Evolutionary conservation across 495 filamentous ascomycete species (phyloP).

Genomic region (Platismatia glauca): DNA sequence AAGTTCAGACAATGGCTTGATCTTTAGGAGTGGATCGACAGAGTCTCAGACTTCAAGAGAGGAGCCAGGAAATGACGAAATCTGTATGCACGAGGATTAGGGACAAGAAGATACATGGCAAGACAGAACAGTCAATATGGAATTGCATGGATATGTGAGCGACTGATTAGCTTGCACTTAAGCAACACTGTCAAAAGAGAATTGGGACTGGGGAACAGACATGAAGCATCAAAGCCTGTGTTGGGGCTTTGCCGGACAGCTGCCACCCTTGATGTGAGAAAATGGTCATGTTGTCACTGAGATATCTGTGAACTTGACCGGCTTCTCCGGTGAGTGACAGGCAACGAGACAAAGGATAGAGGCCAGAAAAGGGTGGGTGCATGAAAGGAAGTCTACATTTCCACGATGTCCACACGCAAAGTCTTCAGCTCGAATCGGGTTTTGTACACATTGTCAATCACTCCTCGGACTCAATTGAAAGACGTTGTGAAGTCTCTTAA

Average conservation of each 20-base stretch:
- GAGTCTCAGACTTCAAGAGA: too few relatives aligned
- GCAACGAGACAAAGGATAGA: not conserved
- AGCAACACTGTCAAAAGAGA: too few relatives aligned
- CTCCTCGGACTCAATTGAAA: not conserved
- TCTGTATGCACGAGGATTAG: not conserved
- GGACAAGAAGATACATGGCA: not conserved
- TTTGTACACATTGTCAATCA: not conserved
- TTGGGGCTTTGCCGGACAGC: too few relatives aligned
- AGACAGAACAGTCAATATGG: not conserved
- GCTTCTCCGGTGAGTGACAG: not conserved
- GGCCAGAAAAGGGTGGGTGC: not conserved
- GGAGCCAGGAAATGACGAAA: rapidly evolving
- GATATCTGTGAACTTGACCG: not conserved
- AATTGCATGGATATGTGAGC: not conserved
- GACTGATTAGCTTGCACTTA: too few relatives aligned
- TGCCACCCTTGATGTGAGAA: not conserved
- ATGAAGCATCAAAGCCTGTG: too few relatives aligned
- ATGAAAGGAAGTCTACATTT: not conserved
- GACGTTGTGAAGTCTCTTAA: not conserved
- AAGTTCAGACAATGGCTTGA: not conserved
- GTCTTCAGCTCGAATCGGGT: too few relatives aligned
- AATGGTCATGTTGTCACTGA: not conserved
- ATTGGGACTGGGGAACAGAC: too few relatives aligned
- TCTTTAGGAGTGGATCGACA: not conserved
- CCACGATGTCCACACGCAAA: not conserved